Evolutionary conservation across 305 asterid species (phyloP).

Genomic region (Fraxinus baroniana): DNA sequence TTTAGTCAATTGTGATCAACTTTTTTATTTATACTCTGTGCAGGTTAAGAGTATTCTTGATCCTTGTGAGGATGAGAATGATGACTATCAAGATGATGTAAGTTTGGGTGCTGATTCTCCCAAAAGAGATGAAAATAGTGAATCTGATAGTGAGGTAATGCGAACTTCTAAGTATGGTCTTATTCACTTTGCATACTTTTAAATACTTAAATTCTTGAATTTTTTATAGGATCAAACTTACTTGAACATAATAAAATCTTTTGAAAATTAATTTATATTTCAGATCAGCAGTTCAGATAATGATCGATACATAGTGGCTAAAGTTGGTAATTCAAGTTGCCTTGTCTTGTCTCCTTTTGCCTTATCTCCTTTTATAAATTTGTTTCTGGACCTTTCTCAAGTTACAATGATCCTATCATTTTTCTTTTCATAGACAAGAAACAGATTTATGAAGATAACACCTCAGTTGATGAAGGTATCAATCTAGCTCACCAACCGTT

Average conservation of each 20-base stretch:
- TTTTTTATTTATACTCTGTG: constrained; percentile 22
- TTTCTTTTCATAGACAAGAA: constrained; percentile 46
- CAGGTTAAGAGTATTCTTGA: constrained; percentile 95
- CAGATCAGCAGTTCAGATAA: constrained; percentile 77
- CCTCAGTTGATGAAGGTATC: constrained; percentile 62
- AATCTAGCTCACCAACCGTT: constrained; percentile 18
- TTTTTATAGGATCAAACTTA: not conserved
- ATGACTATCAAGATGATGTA: constrained; percentile 55
- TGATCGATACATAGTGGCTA: constrained; percentile 69
- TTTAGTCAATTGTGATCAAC: constrained; percentile 12
- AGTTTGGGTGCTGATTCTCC: constrained; percentile 72
- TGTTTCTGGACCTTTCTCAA: not conserved
- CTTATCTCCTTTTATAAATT: not conserved
- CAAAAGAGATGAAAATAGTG: constrained; percentile 50
- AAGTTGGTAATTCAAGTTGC: constrained; percentile 42
- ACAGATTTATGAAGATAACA: constrained; percentile 39
- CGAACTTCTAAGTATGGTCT: not conserved
- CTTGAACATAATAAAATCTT: constrained; percentile 18
- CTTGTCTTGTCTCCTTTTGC: not conserved
- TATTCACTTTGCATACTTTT: constrained; percentile 5
- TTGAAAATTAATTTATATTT: constrained; percentile 15
- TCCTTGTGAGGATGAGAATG: constrained; percentile 91
- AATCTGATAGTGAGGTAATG: constrained; percentile 74
- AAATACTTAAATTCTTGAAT: not conserved
- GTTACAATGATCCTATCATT: not conserved